phyloP scores from a whole-genome alignment of 768 basidiomycete species.

The Lactifluus echinatus region DNA sequence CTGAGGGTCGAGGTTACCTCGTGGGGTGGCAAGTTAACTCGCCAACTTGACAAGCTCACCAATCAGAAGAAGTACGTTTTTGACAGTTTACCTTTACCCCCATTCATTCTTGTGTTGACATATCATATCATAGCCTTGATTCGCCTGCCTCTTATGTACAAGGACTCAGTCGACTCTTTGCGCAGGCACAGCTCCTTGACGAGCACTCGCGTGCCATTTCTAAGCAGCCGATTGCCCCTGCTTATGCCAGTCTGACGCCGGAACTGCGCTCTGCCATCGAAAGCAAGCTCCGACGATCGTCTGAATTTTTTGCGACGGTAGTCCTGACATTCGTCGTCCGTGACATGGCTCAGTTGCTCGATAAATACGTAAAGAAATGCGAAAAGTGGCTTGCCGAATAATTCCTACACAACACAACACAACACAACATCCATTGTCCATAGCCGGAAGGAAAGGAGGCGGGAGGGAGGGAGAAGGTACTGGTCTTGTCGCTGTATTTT shows the following conservation, averaged over 20 bases:
- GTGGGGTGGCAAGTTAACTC: conserved; percentile 67
- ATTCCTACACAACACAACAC: not conserved
- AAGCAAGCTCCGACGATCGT: conserved; percentile 65
- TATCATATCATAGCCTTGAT: conserved; percentile 51
- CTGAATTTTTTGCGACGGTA: conserved; percentile 89
- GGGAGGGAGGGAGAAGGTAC: too few species aligned
- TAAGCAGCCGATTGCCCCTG: conserved; percentile 55
- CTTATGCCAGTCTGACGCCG: conserved; percentile 61
- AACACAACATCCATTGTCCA: conserved; percentile 2
- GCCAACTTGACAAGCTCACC: conserved; percentile 75
- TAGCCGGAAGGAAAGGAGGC: conserved; percentile 6
- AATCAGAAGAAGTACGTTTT: conserved; percentile 75
- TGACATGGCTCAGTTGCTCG: conserved; percentile 76
- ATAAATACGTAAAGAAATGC: conserved; percentile 91
- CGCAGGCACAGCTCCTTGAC: conserved; percentile 70
- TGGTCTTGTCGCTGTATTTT: conserved; percentile 24
- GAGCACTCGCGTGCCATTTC: conserved; percentile 74
- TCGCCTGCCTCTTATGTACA: conserved; percentile 80
- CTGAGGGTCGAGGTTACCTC: conserved; percentile 37
- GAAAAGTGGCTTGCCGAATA: conserved; percentile 88
- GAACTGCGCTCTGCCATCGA: conserved; percentile 61
- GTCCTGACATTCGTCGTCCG: conserved; percentile 85
- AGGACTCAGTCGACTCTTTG: conserved; percentile 65
- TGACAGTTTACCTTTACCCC: not conserved
- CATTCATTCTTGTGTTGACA: not conserved